Base-by-base conservation (phyloP, 2,329 filamentous ascomycete species). In the Rutstroemia sp. region DNA sequence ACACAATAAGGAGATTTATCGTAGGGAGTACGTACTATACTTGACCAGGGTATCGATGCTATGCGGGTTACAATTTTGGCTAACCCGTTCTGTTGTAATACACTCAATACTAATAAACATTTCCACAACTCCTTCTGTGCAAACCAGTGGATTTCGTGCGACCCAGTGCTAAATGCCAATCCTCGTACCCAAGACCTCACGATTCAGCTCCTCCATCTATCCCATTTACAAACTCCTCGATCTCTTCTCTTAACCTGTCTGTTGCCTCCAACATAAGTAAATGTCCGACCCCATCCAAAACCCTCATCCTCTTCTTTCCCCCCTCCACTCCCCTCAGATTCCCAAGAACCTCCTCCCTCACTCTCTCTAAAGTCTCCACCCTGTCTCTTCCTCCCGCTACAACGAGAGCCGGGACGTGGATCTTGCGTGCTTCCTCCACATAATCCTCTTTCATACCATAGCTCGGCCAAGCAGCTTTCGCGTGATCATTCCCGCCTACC, bases 381-480 rank as follows among this genome's bases (percentile, higher is more conserved):
- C 64, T 55, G 60, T 73, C 71, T 17, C 63, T 44, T 17, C 66
- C 68, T 5, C 70, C 71, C 16, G 62, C 66, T n/a, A 72, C 38
- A 30, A 64, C 64, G 42, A 59, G 60, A 48, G 61, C 61, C 23
- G 56, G 68, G 4, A 62, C 59, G 23, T 61, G 36, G 21, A 65
- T 64, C 14, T 51, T 45, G 23, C 57, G 61, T 10, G 63, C 59
- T 9, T 55, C 39, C 4, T 58, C 54, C 2, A 63, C 57, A 45
- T 71, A 66, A 57, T 73, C 65, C 51, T 73, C 70, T 27, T 54
- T 60, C 68, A 72, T 71, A 5, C 61, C 68, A 57, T 71, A 70
- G 7, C 57, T 57, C 14, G 70, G 67, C 71, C 71, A 73, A 0
- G 70, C 71, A 21, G 56, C 61, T 44, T 66, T 70, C 1, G 72